Conservation (phyloP, 805 yeast genomes). For the Candida khao-thaluensis region DNA sequence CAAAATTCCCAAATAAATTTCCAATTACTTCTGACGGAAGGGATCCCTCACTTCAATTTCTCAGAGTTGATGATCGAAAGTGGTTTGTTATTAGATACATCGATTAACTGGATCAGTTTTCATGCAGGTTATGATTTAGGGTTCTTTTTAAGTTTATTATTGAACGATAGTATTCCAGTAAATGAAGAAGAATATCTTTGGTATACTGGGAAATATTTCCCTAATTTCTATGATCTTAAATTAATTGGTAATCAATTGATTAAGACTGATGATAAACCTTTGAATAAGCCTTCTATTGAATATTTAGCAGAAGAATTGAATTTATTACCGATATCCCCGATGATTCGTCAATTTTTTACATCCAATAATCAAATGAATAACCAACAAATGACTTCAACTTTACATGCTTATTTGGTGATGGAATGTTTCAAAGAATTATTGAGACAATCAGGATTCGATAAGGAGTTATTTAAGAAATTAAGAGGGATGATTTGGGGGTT, state of each 20-base stretch:
- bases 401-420: conserved; percentile 64
- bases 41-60: conserved; percentile 77
- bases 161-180: conserved; percentile 74
- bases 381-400: conserved; percentile 46
- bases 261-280: conserved; percentile 16
- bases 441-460: conserved; percentile 25
- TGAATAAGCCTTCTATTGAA: conserved; percentile 51
- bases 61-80: conserved; percentile 83
- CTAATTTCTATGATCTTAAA: conserved; percentile 81
- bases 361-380: conserved; percentile 21
- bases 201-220: conserved; percentile 73
- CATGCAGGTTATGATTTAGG: conserved; percentile 96
- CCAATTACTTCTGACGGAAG: conserved; percentile 66
- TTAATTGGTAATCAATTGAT: conserved; percentile 40
- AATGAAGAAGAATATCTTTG: conserved; percentile 75
- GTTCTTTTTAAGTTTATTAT: conserved; percentile 72
- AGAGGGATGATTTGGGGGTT: conserved; percentile 56
- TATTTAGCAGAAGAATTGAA: conserved; percentile 64
- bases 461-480: conserved; percentile 30
- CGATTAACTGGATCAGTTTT: conserved; percentile 84
- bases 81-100: conserved; percentile 72
- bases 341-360: conserved; percentile 41
- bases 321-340: conserved; percentile 59
- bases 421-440: conserved; percentile 62
- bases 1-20: conserved; percentile 82